Base-by-base conservation (phyloP, 495 filamentous ascomycete genomes). In the Melanomma pulvis-pyrius region DNA sequence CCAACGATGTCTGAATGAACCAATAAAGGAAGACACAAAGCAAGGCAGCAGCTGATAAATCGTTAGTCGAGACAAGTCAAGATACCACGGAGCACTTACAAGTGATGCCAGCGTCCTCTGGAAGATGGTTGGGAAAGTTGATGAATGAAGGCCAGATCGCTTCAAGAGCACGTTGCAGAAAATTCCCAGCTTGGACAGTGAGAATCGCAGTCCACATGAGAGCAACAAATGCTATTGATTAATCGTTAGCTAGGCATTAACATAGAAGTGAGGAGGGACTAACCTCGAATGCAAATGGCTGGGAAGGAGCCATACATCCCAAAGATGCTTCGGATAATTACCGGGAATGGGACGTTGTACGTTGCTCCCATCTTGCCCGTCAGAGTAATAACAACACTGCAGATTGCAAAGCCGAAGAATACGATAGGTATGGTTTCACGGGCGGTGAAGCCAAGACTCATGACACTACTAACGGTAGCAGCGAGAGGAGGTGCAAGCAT, bases 291-390 rank as follows among this genome's bases (percentile, higher is more conserved):
- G 61, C 79, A 76, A 30, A 83, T 81, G 8, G 76, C 80, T 29
- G 78, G 76, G 56, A 80, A 82, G 36, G 84, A 87, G 1, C 92
- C 92, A 87, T 90, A 96, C 63, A 94, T 90, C 41, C 92, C 92
- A 69, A 96, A 96, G 0, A 87, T 88, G 2, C 88, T 83, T 63
- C 92, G 81, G 49, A 79, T 81, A 17, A 90, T 86, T 26, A 96
- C 91, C 2, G 92, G 92, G 75, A 94, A 96, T 2, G 90, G 90
- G 51, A 94, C 90, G 76, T 93, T 89, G 78, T 96, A 96, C 29
- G 86, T 88, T n/a, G 92, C 90, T 21, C 74, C 73, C 69, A 82
- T 77, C 66, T 81, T 79, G 44, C 78, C 81, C 17, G 77, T 82
- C 32, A 82, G 63, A 44, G 78, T 78, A 29, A 81, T 79, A 39